Conservation (phyloP, 164 flowering plant species). For the Aristolochia fimbriata region DNA sequence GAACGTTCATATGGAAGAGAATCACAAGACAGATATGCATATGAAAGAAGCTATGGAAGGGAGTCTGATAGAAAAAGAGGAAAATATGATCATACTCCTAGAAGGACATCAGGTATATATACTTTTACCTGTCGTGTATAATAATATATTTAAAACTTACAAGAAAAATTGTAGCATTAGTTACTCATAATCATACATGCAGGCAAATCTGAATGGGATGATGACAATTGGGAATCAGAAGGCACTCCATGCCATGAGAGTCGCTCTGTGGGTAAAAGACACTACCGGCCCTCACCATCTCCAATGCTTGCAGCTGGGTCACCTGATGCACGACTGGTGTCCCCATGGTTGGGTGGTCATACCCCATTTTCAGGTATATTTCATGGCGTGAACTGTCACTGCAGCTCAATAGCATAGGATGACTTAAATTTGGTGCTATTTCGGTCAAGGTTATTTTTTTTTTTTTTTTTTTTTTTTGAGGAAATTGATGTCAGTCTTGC, state of each 20-base stretch:
- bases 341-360: conserved; percentile 77
- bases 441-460: too few relatives aligned
- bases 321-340: conserved; percentile 85
- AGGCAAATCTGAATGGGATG: conserved; percentile 86
- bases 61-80: conserved; percentile 41
- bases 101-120: conserved; percentile 45
- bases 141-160: too few relatives aligned
- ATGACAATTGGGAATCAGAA: conserved; percentile 91
- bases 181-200: conserved; percentile 7
- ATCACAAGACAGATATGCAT: conserved; percentile 18
- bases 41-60: conserved; percentile 23
- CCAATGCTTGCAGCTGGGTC: conserved; percentile 84
- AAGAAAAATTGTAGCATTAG: too few relatives aligned
- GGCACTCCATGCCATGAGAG: conserved; percentile 65
- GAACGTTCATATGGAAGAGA: conserved; percentile 29
- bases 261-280: conserved; percentile 25
- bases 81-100: conserved; percentile 34
- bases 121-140: too few relatives aligned
- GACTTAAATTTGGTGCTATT: background rate
- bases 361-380: conserved; percentile 37
- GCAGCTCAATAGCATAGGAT: too few relatives aligned
- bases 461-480: too few relatives aligned
- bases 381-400: too few relatives aligned
- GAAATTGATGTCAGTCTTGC: too few relatives aligned
- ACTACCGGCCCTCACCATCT: conserved; percentile 65